Evolutionary conservation across 257 asterid species (phyloP).

Genomic region (Solanum virginianum): DNA sequence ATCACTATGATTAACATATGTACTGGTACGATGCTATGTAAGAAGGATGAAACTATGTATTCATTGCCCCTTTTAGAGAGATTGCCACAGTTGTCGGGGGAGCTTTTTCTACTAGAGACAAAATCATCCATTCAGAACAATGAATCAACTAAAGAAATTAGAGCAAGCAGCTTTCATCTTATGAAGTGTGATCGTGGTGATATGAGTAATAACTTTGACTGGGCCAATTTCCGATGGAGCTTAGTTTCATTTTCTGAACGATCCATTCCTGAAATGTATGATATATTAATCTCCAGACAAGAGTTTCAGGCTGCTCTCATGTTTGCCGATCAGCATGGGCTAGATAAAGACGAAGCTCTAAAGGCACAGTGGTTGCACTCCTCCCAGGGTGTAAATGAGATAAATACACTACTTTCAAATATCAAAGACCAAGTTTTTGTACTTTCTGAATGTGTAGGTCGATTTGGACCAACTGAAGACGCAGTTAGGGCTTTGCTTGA

Average conservation of each 20-base stretch:
- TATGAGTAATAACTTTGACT: constrained; percentile 21
- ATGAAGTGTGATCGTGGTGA: constrained; percentile 25
- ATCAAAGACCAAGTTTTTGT: constrained; percentile 64
- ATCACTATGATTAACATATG: constrained; percentile 49
- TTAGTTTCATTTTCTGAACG: constrained; percentile 55
- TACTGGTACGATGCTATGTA: constrained; percentile 25
- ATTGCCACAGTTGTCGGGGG: constrained; percentile 47
- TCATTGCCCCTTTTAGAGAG: constrained; percentile 70
- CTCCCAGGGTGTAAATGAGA: constrained; percentile 60
- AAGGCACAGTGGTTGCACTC: constrained; percentile 90
- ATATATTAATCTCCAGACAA: constrained; percentile 41
- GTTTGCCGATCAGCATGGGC: constrained; percentile 67
- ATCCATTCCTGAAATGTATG: constrained; percentile 70
- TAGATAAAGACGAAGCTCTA: constrained; percentile 80
- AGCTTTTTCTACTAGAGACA: constrained; percentile 61
- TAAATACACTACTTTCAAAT: constrained; percentile 44
- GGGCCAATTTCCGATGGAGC: constrained; percentile 53
- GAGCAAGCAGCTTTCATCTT: constrained; percentile 7
- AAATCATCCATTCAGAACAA: constrained; percentile 21
- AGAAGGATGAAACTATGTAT: constrained; percentile 38
- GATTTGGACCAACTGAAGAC: constrained; percentile 76
- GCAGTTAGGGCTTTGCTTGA: constrained; percentile 60
- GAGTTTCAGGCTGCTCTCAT: constrained; percentile 68
- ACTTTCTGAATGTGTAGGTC: constrained; percentile 65
- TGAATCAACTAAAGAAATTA: constrained; percentile 28